Evolutionary conservation across 768 basidiomycete genomes (phyloP), one percentile per base, ranked within the genome.

Genomic region (Chiua virens): DNA sequence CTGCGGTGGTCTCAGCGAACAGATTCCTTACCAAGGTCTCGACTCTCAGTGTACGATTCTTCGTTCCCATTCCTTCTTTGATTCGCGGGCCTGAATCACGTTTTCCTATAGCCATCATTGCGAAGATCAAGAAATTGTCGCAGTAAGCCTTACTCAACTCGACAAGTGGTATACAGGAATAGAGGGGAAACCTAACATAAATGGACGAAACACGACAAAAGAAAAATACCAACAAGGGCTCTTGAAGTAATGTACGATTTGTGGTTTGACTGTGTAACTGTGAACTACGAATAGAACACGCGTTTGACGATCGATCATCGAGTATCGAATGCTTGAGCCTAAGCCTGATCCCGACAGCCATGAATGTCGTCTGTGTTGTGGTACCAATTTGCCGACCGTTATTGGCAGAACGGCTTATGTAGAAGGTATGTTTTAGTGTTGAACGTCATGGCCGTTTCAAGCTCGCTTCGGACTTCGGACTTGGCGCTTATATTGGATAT

Each of bases 1-100:
- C 66, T 84, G 78, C 52, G 81, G 80, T 63, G 91, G 92, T 45
- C 73, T 94, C 49, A 81, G 82, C 73, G 91, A 94, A 70, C 90
- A 91, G 73, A 89, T 94, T 66, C 85, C 85, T 30, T 75, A 80
- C 72, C 91, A 93, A 69, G 81, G 82, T 37, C 78, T 93, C n/a
- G 90, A 87, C 62, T 79, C 89, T 23, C 79, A 87, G 67, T 81
- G 87, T 89, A 61, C 43, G 85, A 73, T 20, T 45, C 25, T 23
- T 38, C 21, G 1, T 15, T 56, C n/a, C 5, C n/a, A 27, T 21
- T 9, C 1, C 8, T 27, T 3, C n/a, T 36, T 21, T 28, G 30
- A 27, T 15, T 13, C 25, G 4, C 18, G 21, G 15, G 40, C n/a
- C 21, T 52, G 36, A 53, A 32, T 11, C 4, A n/a, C 34, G 13